These are phyloP conservation scores for Emmonsiellopsis sp. DNA, from an alignment of 2,329 filamentous ascomycete genomes.

Conservation along the genomic window DNA sequence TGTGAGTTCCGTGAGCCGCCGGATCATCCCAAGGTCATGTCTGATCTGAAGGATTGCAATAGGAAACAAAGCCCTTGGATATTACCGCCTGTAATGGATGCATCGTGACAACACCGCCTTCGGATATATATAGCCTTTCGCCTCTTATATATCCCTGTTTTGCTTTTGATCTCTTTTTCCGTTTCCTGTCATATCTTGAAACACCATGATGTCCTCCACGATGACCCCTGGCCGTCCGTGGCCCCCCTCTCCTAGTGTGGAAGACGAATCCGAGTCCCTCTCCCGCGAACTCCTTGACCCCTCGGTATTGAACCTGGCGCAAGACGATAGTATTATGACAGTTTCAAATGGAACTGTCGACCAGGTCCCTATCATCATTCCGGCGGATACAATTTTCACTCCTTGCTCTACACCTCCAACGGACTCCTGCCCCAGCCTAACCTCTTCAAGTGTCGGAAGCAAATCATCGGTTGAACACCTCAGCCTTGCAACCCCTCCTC, in stretches of 20 bases:
- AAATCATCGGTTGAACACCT: conserved; percentile 21
- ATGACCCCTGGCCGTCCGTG: conserved; percentile 23
- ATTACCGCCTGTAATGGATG: conserved; percentile 7
- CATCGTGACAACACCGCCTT: background rate
- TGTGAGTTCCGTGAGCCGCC: conserved; percentile 9
- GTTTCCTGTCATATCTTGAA: conserved; percentile 5
- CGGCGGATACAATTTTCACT: conserved; percentile 18
- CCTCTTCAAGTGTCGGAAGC: conserved; percentile 12
- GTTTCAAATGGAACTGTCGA: conserved; percentile 32
- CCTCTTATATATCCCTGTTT: background rate
- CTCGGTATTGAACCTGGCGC: conserved; percentile 14
- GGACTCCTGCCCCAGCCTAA: conserved; percentile 3
- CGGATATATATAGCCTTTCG: conserved; percentile 1
- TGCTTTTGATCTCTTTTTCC: conserved; percentile 2
- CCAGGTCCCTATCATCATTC: conserved; percentile 36
- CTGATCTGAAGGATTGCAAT: conserved; percentile 9
- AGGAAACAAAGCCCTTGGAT: conserved; percentile 10
- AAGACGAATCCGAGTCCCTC: conserved; percentile 36
- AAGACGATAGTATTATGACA: conserved; percentile 10
- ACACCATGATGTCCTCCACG: conserved; percentile 15
- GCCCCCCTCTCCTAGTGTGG: conserved; percentile 37
- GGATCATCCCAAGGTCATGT: conserved; percentile 11
- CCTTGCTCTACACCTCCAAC: conserved; percentile 10
- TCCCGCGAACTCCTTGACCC: conserved; percentile 30
- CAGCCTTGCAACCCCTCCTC: conserved; percentile 20